Conservation (phyloP, 768 basidiomycete species). For the Collybia nuda region DNA sequence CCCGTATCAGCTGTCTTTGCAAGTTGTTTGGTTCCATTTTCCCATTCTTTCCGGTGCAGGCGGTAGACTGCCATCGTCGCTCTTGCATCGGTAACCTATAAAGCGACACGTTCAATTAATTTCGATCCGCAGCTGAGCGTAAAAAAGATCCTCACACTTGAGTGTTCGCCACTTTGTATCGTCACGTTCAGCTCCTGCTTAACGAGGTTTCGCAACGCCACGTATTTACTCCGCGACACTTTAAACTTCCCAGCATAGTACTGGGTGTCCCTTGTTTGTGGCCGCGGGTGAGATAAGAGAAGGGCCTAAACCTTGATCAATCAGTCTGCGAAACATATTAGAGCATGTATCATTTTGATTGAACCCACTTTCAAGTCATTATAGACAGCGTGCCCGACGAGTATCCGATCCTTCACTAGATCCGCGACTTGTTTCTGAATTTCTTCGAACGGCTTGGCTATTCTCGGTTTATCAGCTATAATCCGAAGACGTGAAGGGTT, state of each 20-base stretch:
- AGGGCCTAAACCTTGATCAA: slow-evolving; percentile 45
- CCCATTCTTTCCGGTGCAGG: slow-evolving; percentile 81
- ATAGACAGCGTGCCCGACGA: slow-evolving; percentile 89
- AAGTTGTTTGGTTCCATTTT: slow-evolving; percentile 45
- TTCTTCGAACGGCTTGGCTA: slow-evolving; percentile 77
- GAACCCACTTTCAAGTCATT: slow-evolving; percentile 81
- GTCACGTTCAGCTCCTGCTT: slow-evolving; percentile 74
- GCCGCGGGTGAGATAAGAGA: slow-evolving; percentile 68
- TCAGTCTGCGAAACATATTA: background rate
- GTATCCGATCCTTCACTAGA: slow-evolving; percentile 71
- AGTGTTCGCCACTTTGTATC: slow-evolving; percentile 90
- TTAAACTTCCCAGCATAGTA: slow-evolving; percentile 57
- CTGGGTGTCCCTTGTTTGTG: slow-evolving; percentile 71
- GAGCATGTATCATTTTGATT: background rate
- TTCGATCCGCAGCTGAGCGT: background rate
- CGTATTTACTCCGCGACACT: slow-evolving; percentile 58
- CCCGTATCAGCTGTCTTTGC: slow-evolving; percentile 8
- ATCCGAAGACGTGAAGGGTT: too few relatives aligned
- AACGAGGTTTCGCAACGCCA: slow-evolving; percentile 78
- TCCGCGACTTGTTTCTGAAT: slow-evolving; percentile 79
- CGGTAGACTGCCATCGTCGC: slow-evolving; percentile 95
- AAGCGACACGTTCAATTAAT: background rate
- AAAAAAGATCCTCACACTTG: slow-evolving; percentile 59
- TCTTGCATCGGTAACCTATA: slow-evolving; percentile 86
- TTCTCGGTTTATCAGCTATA: too few relatives aligned